Base-by-base conservation (phyloP, 1,139 yeast genomes). In the Candida smagusa region DNA sequence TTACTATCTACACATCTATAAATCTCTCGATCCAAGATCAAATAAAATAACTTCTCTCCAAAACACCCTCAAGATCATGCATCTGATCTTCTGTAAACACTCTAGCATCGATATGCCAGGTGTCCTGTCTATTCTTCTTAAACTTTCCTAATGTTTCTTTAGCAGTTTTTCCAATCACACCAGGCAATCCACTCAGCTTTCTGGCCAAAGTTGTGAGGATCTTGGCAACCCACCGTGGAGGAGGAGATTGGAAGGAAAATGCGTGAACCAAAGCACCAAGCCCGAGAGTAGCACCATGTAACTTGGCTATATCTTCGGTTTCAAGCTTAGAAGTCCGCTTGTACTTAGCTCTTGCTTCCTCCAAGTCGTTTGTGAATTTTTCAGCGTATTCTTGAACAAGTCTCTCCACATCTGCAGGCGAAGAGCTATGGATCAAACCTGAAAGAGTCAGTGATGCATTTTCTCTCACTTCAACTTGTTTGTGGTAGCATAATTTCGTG, bases 51-150 rank as follows among this genome's bases (percentile, higher is more conserved):
- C 95, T 87, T 59, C 87, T 85, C 85, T 96, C 84, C 30, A 90
- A 65, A 3, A 92, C 97, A 31, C 98, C 98, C 58, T 92, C 97
- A 39, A 94, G 68, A 58, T 89, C 96, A 53, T 89, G 95, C 36
- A 89, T 69, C 59, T 92, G 95, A 9, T 83, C 87, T 36, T 75
- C 79, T 6, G 81, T 78, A 58, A 94, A 94, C 6, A 79, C 80
- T 50, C 72, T 72, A 43, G 86, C 77, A 58, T 94, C 98, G 45
- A 88, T 76, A 50, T 86, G 95, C 99, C 99, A 94, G 0, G 97
- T 88, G 54, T 94, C 98, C 41, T 90, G 95, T 49, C 98, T 77
- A 5, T 88, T 83, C 65, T 89, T 90, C 58, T 90, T 92, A 63
- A 92, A 94, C 45, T 81, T 84, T 42, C 95, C 84, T 36, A 94